Evolutionary conservation across 768 basidiomycete genomes (phyloP).

Genomic region (Mycena galopus): DNA sequence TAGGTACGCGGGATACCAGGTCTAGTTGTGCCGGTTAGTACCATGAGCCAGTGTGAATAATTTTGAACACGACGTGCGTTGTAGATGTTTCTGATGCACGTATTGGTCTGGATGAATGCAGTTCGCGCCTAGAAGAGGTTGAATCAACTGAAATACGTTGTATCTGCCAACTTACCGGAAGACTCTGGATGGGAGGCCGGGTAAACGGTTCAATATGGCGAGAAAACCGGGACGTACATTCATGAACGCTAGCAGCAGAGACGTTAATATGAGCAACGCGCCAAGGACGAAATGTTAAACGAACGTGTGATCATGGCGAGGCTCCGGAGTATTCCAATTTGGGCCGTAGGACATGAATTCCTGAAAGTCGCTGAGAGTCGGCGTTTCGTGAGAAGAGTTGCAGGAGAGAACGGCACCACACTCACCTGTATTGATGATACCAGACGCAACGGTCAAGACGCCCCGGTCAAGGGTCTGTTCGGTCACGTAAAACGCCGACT

Average conservation of each 20-base stretch:
- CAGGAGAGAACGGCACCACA: neutral
- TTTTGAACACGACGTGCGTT: neutral
- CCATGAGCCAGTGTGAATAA: neutral
- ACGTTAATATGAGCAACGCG: too few species aligned
- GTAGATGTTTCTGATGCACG: slow-evolving; percentile 8
- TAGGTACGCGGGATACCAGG: slow-evolving; percentile 7
- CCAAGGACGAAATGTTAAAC: neutral
- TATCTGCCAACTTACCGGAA: neutral
- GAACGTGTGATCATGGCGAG: slow-evolving; percentile 11
- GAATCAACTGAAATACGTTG: neutral
- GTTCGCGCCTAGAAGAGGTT: neutral
- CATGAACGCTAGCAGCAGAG: slow-evolving; percentile 15
- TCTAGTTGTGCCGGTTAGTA: neutral
- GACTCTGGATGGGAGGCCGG: neutral
- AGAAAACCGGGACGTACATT: neutral
- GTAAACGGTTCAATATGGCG: neutral
- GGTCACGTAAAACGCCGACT: neutral
- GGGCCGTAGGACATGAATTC: neutral
- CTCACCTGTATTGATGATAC: slow-evolving; percentile 8
- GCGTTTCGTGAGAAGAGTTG: neutral
- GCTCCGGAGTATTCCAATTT: neutral
- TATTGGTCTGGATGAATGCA: slow-evolving; percentile 8
- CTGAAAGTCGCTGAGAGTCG: neutral
- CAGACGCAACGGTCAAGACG: neutral
- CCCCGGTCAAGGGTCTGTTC: neutral